A percentile compares a stretch with the other conserved stretches of the same genome.
Conservation (phyloP, 768 basidiomycete species). For the Mycena haematopus region DNA sequence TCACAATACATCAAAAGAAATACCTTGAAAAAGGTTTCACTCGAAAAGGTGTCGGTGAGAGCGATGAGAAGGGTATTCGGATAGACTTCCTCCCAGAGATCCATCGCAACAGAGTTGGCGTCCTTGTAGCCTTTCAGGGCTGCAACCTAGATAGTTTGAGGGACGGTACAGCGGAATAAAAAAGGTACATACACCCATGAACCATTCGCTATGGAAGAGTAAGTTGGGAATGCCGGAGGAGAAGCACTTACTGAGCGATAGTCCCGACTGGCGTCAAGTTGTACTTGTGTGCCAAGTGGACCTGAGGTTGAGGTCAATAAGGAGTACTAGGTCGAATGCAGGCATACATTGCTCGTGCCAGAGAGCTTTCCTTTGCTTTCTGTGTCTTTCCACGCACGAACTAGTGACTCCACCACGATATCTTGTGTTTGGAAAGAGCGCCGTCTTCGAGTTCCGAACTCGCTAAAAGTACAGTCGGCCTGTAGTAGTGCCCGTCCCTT, state of each 20-base stretch:
- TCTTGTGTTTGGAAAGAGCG: conserved; percentile 80
- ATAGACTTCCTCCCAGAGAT: conserved; percentile 87
- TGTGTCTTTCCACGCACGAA: conserved; percentile 64
- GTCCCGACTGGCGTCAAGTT: conserved; percentile 74
- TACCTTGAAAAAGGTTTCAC: conserved; percentile 83
- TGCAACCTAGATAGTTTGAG: conserved; percentile 61
- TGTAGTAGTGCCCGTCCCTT: conserved; percentile 73
- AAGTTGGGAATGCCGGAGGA: conserved; percentile 20
- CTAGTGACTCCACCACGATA: conserved; percentile 70
- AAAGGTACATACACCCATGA: conserved; percentile 73
- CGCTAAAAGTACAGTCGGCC: conserved; percentile 75
- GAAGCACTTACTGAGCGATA: conserved; percentile 76
- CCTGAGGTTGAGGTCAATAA: conserved; percentile 48
- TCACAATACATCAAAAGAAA: neutral
- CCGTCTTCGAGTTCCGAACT: conserved; percentile 87
- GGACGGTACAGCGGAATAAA: conserved; percentile 7
- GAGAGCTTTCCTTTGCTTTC: conserved; percentile 60
- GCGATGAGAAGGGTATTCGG: conserved; percentile 68
- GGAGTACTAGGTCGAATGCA: neutral
- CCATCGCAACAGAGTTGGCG: conserved; percentile 75
- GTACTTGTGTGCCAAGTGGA: conserved; percentile 84
- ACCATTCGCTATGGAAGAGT: conserved; percentile 72
- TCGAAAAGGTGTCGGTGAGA: conserved; percentile 95
- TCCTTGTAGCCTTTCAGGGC: conserved; percentile 84
- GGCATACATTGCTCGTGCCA: conserved; percentile 89